Base-by-base conservation (phyloP, 2,329 filamentous ascomycete species). In the Neofusicoccum kwambonambiense region DNA sequence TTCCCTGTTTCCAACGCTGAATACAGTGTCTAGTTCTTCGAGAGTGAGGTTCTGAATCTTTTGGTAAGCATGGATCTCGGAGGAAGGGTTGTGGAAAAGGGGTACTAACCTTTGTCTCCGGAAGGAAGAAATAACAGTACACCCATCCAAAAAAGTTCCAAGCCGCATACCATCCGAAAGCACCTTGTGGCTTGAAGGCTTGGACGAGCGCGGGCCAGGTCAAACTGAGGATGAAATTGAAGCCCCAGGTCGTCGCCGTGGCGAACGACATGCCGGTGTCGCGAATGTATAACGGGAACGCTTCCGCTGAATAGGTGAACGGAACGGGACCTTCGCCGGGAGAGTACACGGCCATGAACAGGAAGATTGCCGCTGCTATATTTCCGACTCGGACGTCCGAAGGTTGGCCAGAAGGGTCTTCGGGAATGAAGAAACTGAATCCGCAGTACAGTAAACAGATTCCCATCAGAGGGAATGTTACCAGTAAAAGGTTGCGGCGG, bases 251-350 rank as follows among this genome's bases (percentile, higher is more conserved):
- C 0, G 87, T 90, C 1, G 88, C 86, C 4, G 90, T 88, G 6
- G 87, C 85, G 76, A 84, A 90, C 0, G 83, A 84, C 89, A 91
- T 91, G 65, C 89, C 89, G 27, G 90, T 82, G 72, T 90, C 89
- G 70, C 89, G 83, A 73, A 91, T 88, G 1, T 86, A 88, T 0
- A 90, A 82, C 0, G 89, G 89, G 72, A 89, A 91, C 1, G 90
- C 87, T 74, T 91, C 89, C 50, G 89, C 87, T 4, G 82, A 84
- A 76, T 90, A 90, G 0, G 79, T 80, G 71, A 79, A 79, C 2
- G 77, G 76, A 0, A 79, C 76, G 0, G 77, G 77, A 3, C 77
- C 77, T 70, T 78, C 77, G n/a, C 77, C 77, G 1, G 82, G 79
- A 0, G 78, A 81, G 70, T 84, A 84, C 34, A 81, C 79, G 13